phyloP scores from a whole-genome alignment of 768 basidiomycete species.

The Hypsizygus marmoreus region DNA sequence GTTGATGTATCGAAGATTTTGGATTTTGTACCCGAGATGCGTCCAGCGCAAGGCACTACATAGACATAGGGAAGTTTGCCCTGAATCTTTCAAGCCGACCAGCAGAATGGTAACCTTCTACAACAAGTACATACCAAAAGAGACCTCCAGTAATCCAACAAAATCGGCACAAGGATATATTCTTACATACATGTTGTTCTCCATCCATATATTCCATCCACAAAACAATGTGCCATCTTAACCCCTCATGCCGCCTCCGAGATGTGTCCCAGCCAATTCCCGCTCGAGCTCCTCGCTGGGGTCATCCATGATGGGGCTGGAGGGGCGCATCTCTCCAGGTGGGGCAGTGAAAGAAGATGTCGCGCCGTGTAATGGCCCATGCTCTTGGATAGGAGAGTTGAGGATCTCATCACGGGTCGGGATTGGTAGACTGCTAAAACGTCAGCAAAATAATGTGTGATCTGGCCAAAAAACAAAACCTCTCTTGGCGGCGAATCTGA shows the following conservation, averaged over 20 bases:
- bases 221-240: constrained; percentile 55
- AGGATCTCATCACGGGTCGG: constrained; percentile 82
- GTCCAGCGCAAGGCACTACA: background rate
- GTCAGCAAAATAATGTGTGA: constrained; percentile 3
- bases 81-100: no score
- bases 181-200: background rate
- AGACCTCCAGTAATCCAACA: background rate
- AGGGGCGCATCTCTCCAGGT: constrained; percentile 42
- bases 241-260: constrained; percentile 35
- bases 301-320: constrained; percentile 81
- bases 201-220: background rate
- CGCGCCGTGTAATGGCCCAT: constrained; percentile 58
- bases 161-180: constrained; percentile 5
- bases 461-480: constrained; percentile 43
- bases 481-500: constrained; percentile 78
- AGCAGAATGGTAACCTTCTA: no score
- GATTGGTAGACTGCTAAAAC: constrained; percentile 62
- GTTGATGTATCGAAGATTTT: background rate
- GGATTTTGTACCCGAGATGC: background rate
- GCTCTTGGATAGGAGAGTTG: constrained; percentile 72
- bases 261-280: constrained; percentile 77
- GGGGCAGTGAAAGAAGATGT: constrained; percentile 68
- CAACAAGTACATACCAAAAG: no score
- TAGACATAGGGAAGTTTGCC: no score
- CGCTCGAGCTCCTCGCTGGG: constrained; percentile 85